phyloP scores from a whole-genome alignment of 768 basidiomycete species.

The Mycena rosella region DNA sequence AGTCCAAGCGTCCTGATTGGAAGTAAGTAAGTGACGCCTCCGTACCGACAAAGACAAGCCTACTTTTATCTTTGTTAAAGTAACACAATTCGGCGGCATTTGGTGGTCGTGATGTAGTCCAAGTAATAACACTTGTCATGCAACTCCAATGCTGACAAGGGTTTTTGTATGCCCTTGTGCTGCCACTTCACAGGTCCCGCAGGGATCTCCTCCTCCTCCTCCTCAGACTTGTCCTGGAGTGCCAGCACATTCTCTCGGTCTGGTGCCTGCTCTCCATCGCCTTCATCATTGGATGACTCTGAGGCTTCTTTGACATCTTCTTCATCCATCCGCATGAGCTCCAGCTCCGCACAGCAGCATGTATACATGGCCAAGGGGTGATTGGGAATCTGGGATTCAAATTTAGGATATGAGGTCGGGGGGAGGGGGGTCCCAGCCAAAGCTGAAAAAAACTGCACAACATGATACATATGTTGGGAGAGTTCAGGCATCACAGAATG shows the following conservation, averaged over 20 bases:
- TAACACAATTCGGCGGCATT: no score
- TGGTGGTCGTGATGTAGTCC: no score
- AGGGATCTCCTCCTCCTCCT: not conserved
- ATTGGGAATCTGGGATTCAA: no score
- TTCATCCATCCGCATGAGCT: not conserved
- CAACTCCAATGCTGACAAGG: not conserved
- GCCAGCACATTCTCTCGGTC: slow-evolving; percentile 13
- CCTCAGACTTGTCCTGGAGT: not conserved
- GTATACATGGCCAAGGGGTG: slow-evolving; percentile 20
- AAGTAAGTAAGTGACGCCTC: no score
- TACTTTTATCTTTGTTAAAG: slow-evolving; percentile 30
- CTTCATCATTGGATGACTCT: not conserved
- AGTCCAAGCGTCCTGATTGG: slow-evolving; percentile 6
- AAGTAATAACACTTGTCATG: slow-evolving; percentile 29
- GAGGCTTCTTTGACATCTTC: not conserved
- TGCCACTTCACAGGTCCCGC: no score
- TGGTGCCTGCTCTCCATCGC: not conserved
- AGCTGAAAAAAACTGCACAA: no score
- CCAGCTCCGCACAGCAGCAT: slow-evolving; percentile 10
- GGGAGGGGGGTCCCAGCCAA: no score
- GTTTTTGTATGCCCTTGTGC: no score
- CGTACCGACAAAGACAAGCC: no score
- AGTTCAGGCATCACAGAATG: no score
- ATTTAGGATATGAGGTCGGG: no score
- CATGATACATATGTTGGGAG: no score